A percentile compares a stretch with the other conserved stretches of the same genome.
Conservation (phyloP, 768 basidiomycete genomes). For the Pisolithus marmoratus region DNA sequence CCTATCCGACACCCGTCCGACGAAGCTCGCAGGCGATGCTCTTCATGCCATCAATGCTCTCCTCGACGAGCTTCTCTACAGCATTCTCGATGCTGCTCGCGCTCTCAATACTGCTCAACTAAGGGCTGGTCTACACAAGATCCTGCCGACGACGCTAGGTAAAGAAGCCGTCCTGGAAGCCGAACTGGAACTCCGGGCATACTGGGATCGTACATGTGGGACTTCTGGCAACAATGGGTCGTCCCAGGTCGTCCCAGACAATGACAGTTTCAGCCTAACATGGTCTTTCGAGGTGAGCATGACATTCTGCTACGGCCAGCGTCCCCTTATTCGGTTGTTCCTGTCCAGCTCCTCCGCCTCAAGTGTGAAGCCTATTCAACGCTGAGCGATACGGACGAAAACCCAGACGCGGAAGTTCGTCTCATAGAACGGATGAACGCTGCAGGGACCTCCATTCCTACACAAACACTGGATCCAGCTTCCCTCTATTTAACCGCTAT, state of each 20-base stretch:
- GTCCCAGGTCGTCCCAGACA: slow-evolving; percentile 34
- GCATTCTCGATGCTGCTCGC: slow-evolving; percentile 57
- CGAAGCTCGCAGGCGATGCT: slow-evolving; percentile 74
- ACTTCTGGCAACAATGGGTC: slow-evolving; percentile 23
- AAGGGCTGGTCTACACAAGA: slow-evolving; percentile 61
- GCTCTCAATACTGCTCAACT: slow-evolving; percentile 72
- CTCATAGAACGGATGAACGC: slow-evolving; percentile 57
- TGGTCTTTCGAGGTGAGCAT: slow-evolving; percentile 66
- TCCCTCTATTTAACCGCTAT: slow-evolving; percentile 89
- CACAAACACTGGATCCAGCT: slow-evolving; percentile 63
- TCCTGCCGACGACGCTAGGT: slow-evolving; percentile 76
- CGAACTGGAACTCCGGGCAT: slow-evolving; percentile 85
- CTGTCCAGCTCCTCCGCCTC: slow-evolving; percentile 62
- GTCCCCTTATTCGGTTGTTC: slow-evolving; percentile 1
- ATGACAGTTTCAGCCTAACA: slow-evolving; percentile 62
- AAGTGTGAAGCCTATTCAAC: slow-evolving; percentile 90
- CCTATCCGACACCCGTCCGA: slow-evolving; percentile 90
- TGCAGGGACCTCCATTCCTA: slow-evolving; percentile 46
- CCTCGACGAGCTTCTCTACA: slow-evolving; percentile 80
- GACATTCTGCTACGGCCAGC: background rate
- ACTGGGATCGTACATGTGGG: slow-evolving; percentile 68
- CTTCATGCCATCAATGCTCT: slow-evolving; percentile 73
- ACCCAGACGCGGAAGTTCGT: slow-evolving; percentile 55
- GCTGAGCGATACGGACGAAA: slow-evolving; percentile 75
- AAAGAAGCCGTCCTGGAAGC: slow-evolving; percentile 92